Evolutionary conservation across 225 moss, liverwort and hornwort species (phyloP), one percentile per base, ranked within the genome.

Genomic region (Pseudisothecium myosuroides): DNA sequence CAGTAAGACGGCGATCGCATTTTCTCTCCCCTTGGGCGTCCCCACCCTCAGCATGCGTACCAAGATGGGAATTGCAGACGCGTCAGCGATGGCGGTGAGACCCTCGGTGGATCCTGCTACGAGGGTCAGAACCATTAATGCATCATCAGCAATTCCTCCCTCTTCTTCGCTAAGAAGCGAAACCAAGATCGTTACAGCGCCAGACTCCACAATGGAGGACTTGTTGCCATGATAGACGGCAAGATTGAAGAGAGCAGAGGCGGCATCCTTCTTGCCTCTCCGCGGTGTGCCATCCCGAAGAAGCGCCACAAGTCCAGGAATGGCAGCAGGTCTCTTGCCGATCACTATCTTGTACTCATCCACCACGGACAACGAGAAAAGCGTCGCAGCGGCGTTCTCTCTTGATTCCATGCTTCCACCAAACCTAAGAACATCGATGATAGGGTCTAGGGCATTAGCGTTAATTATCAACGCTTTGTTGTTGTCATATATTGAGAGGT

Each of bases 311-410:
- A 97, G 90, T 5, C 95, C 91, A n/a, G 87, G 89, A 54, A 97
- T 88, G 11, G 92, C 88, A 36, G 80, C 85, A 22, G 92, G 8
- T 26, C 92, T 89, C 68, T 80, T 93, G 71, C 97, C 97, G 17
- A 95, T 90, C 28, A 90, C 80, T 23, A 94, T 95, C 90, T 95
- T 92, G 91, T 93, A 90, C 39, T 92, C 92, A 55, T 96, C 94
- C 71, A 94, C 92, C 47, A 95, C 92, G 56, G 95, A 90, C 52
- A 97, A 88, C 66, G 95, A 95, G 64, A 94, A 92, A 2, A 97
- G 88, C 36, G 95, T 94, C n/a, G 96, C 96, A 22, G 97, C 95
- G 24, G 92, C 95, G 74, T 96, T 97, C 64, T 96, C 95, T 75
- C 92, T 93, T 6, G 95, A 84, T 84, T 97, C 96, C 89, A 87